Base-by-base conservation (phyloP, 1,284 basidiomycete species). In the Pseudozyma sp. region DNA sequence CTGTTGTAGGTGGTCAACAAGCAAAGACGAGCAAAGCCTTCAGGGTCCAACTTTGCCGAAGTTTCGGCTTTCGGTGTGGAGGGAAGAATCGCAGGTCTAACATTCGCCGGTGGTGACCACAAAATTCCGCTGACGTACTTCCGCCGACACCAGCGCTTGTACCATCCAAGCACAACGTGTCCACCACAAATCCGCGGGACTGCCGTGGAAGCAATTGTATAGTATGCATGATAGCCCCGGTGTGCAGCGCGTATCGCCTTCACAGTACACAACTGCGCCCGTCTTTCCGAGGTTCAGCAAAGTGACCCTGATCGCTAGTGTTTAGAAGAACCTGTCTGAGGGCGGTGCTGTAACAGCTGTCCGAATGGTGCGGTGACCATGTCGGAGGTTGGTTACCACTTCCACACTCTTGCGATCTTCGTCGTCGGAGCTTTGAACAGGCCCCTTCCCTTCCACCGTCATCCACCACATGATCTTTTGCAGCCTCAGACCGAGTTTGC, bases 41-140 rank as follows among this genome's bases (percentile, higher is more conserved):
- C 60, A 63, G 60, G 60, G 49, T 63, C 60, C 52, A 37, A 9
- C 33, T 17, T 40, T 31, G 31, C 24, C 30, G 13, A 16, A 16
- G 7, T 50, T 55, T 55, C 60, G 60, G 53, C 47, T 46, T 31
- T 62, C 53, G 60, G 60, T 31, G 34, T 62, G 52, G 47, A 54
- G 52, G n/a, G 37, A n/a, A 2, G n/a, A 31, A 42, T 1, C n/a
- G 39, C 3, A 34, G 7, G 13, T 34, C 42, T 50, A 55, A 50
- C 45, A 46, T 10, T 2, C 7, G 14, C n/a, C 19, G 35, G 49
- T 11, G 49, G 49, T 37, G 34, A 50, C 48, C 48, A 24, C 33
- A 24, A 24, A 24, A 24, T 24, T 4, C 24, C 24, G 14, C 48
- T 24, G 45, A 16, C 45, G 29, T 24, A 14, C 7, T 42, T 42